Percentiles rank a stretch among this genome's conserved stretches.
Evolutionary conservation across 306 rosid species (phyloP).

Genomic region (Cercis canadensis): DNA sequence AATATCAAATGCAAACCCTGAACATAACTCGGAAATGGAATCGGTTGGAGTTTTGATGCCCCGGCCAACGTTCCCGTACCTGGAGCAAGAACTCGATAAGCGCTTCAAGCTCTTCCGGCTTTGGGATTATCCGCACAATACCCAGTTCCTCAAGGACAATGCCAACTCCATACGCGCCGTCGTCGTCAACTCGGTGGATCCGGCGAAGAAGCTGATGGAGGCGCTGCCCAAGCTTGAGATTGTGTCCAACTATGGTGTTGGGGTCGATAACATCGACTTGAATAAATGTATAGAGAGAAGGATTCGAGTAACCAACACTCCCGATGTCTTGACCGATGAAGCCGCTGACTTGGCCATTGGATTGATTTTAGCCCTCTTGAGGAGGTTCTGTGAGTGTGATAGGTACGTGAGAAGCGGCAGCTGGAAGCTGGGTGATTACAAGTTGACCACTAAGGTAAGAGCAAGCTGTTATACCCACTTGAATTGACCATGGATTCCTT

Average conservation of each 20-base stretch:
- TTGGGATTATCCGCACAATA: constrained; percentile 50
- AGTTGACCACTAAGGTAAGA: constrained; percentile 71
- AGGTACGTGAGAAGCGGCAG: constrained; percentile 66
- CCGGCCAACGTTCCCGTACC: constrained; percentile 51
- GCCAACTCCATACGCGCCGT: constrained; percentile 64
- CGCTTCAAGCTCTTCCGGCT: constrained; percentile 67
- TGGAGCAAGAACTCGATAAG: constrained; percentile 69
- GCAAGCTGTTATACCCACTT: neutral
- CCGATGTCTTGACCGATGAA: constrained; percentile 86
- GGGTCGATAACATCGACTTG: constrained; percentile 75
- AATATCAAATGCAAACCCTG: neutral
- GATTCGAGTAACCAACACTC: constrained; percentile 77
- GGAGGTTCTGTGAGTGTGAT: constrained; percentile 70
- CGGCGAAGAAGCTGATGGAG: constrained; percentile 56
- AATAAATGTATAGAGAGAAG: constrained; percentile 64
- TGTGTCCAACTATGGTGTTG: constrained; percentile 74
- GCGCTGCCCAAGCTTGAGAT: constrained; percentile 75
- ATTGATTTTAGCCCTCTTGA: constrained; percentile 54
- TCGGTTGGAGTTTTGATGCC: constrained; percentile 64
- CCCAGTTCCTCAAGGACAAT: constrained; percentile 49
- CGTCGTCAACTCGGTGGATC: constrained; percentile 59
- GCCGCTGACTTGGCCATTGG: constrained; percentile 79
- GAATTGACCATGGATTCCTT: neutral
- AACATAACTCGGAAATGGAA: constrained; percentile 52
- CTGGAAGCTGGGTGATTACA: constrained; percentile 76